Base-by-base conservation (phyloP, 1,139 yeast genomes). In the Saccharomyces hybrid region DNA sequence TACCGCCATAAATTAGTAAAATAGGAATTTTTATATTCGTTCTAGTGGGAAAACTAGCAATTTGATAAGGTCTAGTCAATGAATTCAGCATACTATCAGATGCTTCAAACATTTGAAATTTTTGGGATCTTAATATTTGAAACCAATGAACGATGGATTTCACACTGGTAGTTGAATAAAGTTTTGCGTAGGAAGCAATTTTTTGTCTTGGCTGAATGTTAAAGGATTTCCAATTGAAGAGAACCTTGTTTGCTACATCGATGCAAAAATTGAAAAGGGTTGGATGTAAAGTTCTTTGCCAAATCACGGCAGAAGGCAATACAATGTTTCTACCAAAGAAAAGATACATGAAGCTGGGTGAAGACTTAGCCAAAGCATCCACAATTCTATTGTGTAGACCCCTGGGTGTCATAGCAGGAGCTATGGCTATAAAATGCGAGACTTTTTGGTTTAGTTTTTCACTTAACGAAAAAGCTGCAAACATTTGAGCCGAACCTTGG, bases 91-190 rank as follows among this genome's bases (percentile, higher is more conserved):
- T 53, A 58, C 71, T 67, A 34, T 68, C 68, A 8, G 71, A 70
- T 57, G 88, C 96, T 64, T 86, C 91, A 70, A 83, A 91, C 96
- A 91, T 86, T 70, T 89, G 96, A 69, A 91, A 90, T 52, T 82
- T 80, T 48, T 82, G 82, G 13, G 88, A 77, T 49, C 87, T 76
- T 59, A 91, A 86, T 55, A 91, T 89, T 71, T 91, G 98, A 69
- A 91, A 91, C 98, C 98, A 91, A 71, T 91, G 98, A 38, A 90
- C 97, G 50, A 89, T 93, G 26, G 88, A 82, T 70, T 91, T 91
- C 48, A 90, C 97, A 3, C 95, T 84, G 0, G 98, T 89, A 27
- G 95, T 87, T 1, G 96, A 87, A 72, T 90, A 91, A 53, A 91
- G 74, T 70, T 91, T 97, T 26, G 88, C 82, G 70, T 88, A 91